Base-by-base conservation (phyloP, 805 yeast species). In the Metschnikowia henanensis region DNA sequence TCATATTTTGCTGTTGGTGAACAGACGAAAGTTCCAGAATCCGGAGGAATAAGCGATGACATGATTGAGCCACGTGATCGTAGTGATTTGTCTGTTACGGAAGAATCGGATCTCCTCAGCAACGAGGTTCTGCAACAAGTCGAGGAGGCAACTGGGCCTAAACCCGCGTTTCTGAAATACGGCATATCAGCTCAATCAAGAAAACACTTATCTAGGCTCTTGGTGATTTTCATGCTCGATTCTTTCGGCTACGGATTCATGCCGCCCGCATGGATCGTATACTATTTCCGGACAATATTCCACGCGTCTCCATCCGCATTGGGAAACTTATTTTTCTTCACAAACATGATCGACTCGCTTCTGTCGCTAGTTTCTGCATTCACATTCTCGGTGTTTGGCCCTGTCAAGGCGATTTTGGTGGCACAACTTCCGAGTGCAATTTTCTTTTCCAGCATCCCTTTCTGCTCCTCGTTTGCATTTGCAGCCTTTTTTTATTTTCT, bases 211-310 rank as follows among this genome's bases (percentile, higher is more conserved):
- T 60, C 74, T 18, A 74, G 75, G 39, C 65, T 84, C 5, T 62
- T 83, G 19, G 60, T 75, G 6, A 73, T 84, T 15, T 91, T 90
- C 58, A 87, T 87, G 81, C 58, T 87, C 23, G 97, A 90, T 62
- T 88, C 96, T 1, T 73, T 90, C 38, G 97, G 95, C 0, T 81
- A 80, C 50, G 96, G 97, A 1, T 85, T 90, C 62, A 85, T 89
- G 89, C 83, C 95, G 2, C 72, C 82, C 35, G 84, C 96, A 1
- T 91, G 97, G 97, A 74, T 85, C 33, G 88, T 89, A 30, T 90
- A 84, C 60, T 90, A 87, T 64, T 83, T 87, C 68, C 77, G 80
- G 43, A 75, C 73, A 28, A 62, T 68, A 12, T 89, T 83, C 53
- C 51, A 61, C 2, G 64, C 80, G 22, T 61, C 81, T 1, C 80